Base-by-base conservation (phyloP, 2,329 filamentous ascomycete genomes). In the Cephalotrichum gorgonifer region DNA sequence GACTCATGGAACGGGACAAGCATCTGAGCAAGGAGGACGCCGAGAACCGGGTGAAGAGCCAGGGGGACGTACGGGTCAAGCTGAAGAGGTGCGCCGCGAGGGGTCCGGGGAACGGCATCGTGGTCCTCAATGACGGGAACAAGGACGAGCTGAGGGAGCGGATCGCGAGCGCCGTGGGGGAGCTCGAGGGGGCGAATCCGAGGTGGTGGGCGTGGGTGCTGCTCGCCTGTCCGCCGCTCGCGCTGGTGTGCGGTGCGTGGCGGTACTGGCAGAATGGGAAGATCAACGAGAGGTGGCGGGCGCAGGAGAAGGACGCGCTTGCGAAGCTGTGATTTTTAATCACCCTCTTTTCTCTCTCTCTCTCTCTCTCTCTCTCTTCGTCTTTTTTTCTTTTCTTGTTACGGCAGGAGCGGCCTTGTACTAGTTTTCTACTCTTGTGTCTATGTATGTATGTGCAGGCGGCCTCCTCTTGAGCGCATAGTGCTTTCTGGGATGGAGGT, bases 81-180 rank as follows among this genome's bases (percentile, higher is more conserved):
- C 90, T 87, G 17, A 74, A 76, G 62, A 73, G 88, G 62, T 87
- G 83, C 52, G 73, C 85, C 65, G 80, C 76, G 43, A 72, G 88
- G 43, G 78, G 73, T 47, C 62, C 66, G 42, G 80, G 79, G 6
- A 76, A 74, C 44, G 91, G 90, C 0, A 76, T 89, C 3, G 88
- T 96, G 30, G 76, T 98, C 23, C 93, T 87, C 87, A 98, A 98
- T 67, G 91, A 97, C 67, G 79, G 79, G 2, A 80, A 79, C 43
- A 82, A 74, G 59, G 81, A 81, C 31, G 79, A 88, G 53, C 64
- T 98, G 60, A 76, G 78, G 64, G 64, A 60, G 46, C 81, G 88
- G 63, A 70, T 97, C 11, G 73, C 75, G 47, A 71, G 68, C 51
- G 85, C 83, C 7, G 80, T 97, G 69, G 60, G 58, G 4, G 73